Conservation (phyloP, 495 filamentous ascomycete species). For the Aspergillus bridgeri region DNA sequence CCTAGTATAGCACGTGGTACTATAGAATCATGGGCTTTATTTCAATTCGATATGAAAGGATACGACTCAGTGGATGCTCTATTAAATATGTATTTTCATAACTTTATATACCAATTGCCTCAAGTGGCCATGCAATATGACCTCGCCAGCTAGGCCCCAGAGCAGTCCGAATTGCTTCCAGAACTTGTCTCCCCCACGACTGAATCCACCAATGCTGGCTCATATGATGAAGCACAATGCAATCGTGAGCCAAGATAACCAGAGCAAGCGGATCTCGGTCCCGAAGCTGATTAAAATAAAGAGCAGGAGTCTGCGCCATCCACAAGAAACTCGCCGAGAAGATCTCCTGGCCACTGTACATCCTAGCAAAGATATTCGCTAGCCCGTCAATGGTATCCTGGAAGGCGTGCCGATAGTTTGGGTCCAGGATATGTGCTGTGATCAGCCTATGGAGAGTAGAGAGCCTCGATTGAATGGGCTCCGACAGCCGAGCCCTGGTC, state of each 20-base stretch:
- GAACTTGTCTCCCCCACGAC: background rate
- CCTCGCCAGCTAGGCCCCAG: background rate
- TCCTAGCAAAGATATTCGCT: background rate
- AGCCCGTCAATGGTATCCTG: background rate
- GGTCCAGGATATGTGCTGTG: background rate
- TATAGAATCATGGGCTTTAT: too few species aligned
- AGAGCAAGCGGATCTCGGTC: slow-evolving; percentile 5
- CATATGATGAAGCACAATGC: slow-evolving; percentile 10
- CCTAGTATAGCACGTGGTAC: too few species aligned
- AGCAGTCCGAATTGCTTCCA: background rate
- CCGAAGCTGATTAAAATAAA: background rate
- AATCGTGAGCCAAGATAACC: slow-evolving; percentile 11
- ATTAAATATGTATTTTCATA: too few species aligned
- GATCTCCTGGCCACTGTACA: background rate
- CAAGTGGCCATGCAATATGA: slow-evolving; percentile 1
- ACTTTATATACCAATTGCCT: background rate
- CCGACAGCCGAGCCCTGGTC: background rate
- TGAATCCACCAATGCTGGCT: slow-evolving; percentile 7
- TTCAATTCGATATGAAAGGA: too few species aligned
- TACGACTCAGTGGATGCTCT: too few species aligned
- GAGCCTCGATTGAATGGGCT: background rate
- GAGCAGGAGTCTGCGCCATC: slow-evolving; percentile 14
- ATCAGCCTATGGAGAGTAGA: slow-evolving; percentile 4
- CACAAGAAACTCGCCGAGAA: background rate
- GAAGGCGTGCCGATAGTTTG: background rate